Evolutionary conservation across 2,329 filamentous ascomycete genomes (phyloP).

Genomic region (Penicillium sp.): DNA sequence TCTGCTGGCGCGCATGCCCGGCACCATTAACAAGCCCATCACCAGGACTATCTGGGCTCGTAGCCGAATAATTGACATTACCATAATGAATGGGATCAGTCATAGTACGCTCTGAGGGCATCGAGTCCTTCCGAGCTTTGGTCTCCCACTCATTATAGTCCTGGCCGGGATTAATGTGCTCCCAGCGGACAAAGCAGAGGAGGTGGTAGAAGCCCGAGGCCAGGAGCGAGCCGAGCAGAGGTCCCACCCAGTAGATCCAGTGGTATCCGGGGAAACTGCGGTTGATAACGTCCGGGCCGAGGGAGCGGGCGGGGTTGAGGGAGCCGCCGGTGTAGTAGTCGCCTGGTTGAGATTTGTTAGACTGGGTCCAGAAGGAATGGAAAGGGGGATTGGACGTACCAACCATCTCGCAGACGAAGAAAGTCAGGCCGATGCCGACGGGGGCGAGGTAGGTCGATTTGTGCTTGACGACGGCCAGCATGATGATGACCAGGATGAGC

Average conservation of each 20-base stretch:
- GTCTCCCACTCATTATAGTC: slow-evolving; percentile 54
- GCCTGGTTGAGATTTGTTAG: slow-evolving; percentile 28
- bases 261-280: slow-evolving; percentile 49
- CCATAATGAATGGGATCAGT: slow-evolving; percentile 9
- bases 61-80: neutral
- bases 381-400: slow-evolving; percentile 31
- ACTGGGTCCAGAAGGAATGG: too few species aligned
- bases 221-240: slow-evolving; percentile 48
- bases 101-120: slow-evolving; percentile 14
- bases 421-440: slow-evolving; percentile 68
- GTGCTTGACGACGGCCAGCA: slow-evolving; percentile 74
- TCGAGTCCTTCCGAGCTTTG: slow-evolving; percentile 22
- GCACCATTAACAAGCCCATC: neutral
- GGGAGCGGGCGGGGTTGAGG: slow-evolving; percentile 51
- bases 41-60: too few species aligned
- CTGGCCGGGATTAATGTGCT: slow-evolving; percentile 52
- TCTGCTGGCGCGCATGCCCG: too few species aligned
- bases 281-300: slow-evolving; percentile 51
- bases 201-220: slow-evolving; percentile 53
- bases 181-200: slow-evolving; percentile 48
- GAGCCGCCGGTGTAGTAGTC: slow-evolving; percentile 53
- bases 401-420: slow-evolving; percentile 63
- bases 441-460: slow-evolving; percentile 71
- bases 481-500: slow-evolving; percentile 65
- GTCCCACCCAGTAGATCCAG: slow-evolving; percentile 56